Base-by-base conservation (phyloP, 1,284 basidiomycete genomes). In the Vanrija humicola region DNA sequence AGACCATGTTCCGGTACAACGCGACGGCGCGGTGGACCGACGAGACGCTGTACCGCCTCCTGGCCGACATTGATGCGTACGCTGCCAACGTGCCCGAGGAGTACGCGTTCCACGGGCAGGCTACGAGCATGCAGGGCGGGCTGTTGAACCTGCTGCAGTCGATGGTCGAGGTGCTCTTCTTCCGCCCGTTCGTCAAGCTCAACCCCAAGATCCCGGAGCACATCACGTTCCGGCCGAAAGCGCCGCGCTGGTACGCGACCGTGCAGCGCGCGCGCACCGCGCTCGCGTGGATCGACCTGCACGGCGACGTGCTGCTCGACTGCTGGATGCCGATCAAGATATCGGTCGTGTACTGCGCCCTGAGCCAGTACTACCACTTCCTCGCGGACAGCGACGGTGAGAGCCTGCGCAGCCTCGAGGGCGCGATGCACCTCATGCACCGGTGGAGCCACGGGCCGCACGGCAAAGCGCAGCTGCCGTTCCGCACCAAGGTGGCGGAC, bases 291-390 rank as follows among this genome's bases (percentile, higher is more conserved):
- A 46, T 58, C 29, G 42, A 50, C 28, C 18, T 21, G 8, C 42
- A 46, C 19, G 56, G 56, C 8, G 56, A 54, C 23, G 48, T 54
- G 19, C 52, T 54, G 8, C 38, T 58, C 23, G 56, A 58, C 40
- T 58, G 56, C 38, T 58, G 56, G 56, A 38, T 58, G n/a, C 38
- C 48, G 15, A 52, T 53, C 21, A 58, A 58, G 46, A 54, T 54
- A 19, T 45, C 48, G 6, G 40, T 58, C 7, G 45, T 44, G 21
- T 58, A 58, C 26, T 44, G 48, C 18, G 56, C 56, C 18, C 43
- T 58, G 14, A 44, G 52, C 21, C 56, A 58, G 56, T 58, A 58
- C 26, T 58, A 58, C 48, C 52, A 54, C 48, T 54, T 47, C 38
- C 48, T 49, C 6, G 56, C 56, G 4, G 56, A 58, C 29, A 38